These are phyloP conservation scores for Ophiostoma ulmi DNA, from an alignment of 2,329 filamentous ascomycete genomes.

Conservation along the genomic window DNA sequence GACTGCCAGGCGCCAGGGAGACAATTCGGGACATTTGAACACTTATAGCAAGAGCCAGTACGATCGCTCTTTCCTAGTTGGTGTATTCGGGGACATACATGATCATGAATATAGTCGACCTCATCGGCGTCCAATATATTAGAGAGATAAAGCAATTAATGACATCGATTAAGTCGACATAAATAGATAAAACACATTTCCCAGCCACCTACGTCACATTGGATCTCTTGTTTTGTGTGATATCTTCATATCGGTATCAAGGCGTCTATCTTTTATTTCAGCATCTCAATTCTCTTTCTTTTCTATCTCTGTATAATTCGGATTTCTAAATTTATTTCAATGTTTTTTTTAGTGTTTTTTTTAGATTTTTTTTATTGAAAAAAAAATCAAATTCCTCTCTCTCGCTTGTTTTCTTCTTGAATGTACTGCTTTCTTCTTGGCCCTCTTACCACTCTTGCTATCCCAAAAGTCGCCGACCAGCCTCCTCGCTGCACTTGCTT, in stretches of 20 bases:
- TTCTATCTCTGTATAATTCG: too few relatives aligned
- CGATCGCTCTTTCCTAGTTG: neutral
- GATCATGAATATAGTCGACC: neutral
- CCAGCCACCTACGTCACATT: slow-evolving; percentile 9
- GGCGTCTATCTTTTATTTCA: neutral
- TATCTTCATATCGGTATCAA: neutral
- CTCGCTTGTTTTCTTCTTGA: neutral
- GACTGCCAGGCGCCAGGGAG: too few relatives aligned
- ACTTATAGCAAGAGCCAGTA: neutral
- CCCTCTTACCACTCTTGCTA: neutral
- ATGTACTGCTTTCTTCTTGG: neutral
- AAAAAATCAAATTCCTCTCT: too few relatives aligned
- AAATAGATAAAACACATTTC: neutral
- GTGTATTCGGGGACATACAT: neutral
- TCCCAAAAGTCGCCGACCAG: slow-evolving; percentile 1
- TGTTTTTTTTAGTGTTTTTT: too few relatives aligned
- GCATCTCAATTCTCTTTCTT: too few relatives aligned
- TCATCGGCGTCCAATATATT: neutral
- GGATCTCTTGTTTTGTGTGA: neutral
- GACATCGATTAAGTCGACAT: neutral
- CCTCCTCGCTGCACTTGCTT: neutral
- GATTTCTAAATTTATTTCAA: too few relatives aligned
- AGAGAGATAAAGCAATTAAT: neutral
- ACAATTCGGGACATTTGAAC: neutral
- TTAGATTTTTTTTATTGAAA: too few relatives aligned